Evolutionary conservation across 495 filamentous ascomycete genomes (phyloP), one percentile per base, ranked within the genome.

Genomic region (Aspergillus hancockii): DNA sequence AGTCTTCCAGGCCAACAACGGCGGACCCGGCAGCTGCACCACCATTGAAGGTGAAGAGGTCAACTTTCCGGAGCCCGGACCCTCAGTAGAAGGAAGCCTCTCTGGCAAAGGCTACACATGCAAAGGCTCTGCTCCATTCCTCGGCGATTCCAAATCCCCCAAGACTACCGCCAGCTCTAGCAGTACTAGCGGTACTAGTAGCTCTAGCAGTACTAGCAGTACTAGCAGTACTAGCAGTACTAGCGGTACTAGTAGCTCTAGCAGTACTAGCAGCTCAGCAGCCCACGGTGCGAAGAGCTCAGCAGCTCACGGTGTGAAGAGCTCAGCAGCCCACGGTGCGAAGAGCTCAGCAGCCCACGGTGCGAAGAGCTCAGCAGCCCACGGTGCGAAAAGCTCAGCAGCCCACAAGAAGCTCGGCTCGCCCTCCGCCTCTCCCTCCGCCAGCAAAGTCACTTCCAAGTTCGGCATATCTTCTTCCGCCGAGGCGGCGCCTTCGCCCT

Each of bases 1-100:
- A 51, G 87, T 94, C 82, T 83, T 93, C 54, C 77, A 84, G 16
- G 85, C 88, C 65, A 93, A 95, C 78, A 81, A 88, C 54, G 77
- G 73, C 52, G 74, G 74, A 21, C 69, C 70, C 16, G 89, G 85
- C 62, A 46, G 63, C 8, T 65, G 62, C 4, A 88, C 81, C 21
- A 88, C 85, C 13, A 61, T 68, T 30, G 83, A 84, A 61, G 73
- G 69, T 12, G 49, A 72, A 38, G 82, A 90, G 23, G 80, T 86
- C 38, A 68, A 79, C 30, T 92, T 84, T 67, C 88, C 88, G 19
- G 64, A 86, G 51, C 88, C 89, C 10, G 90, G 90, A 21, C 76
- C 79, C 13, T 85, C 89, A 58, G 80, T 90, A 21, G 66, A 71
- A 49, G 72, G 80, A 46, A 62, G 63, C 36, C 61, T 74, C 28